These are phyloP conservation scores for Trichoderma asperelloides DNA, from an alignment of 495 filamentous ascomycete species.

Conservation along the genomic window DNA sequence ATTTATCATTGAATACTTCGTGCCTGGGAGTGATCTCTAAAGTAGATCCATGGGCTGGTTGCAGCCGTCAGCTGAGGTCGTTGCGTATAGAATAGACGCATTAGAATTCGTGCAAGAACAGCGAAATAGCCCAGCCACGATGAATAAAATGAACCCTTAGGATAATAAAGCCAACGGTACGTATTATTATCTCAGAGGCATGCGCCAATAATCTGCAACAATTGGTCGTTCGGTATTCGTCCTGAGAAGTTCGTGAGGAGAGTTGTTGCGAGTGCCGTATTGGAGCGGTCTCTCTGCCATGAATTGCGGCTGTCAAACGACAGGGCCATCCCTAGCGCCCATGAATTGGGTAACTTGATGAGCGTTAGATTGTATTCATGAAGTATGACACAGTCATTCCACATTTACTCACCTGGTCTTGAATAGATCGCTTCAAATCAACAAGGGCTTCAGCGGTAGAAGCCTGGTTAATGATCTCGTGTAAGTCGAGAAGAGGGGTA, in stretches of 20 bases:
- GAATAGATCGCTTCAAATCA: conserved; percentile 3
- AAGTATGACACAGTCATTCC: neutral
- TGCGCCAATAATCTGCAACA: neutral
- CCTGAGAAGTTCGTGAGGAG: conserved; percentile 8
- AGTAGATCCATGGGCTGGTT: too few relatives aligned
- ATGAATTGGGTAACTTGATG: conserved; percentile 4
- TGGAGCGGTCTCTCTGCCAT: conserved; percentile 6
- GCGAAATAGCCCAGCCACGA: neutral
- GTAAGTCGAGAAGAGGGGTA: neutral
- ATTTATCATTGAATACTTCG: too few relatives aligned
- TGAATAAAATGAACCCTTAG: neutral
- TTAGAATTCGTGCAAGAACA: neutral
- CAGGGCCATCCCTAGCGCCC: conserved; percentile 7
- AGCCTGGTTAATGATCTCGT: neutral
- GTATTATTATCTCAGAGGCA: neutral
- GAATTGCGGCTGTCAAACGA: neutral
- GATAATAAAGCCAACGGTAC: neutral
- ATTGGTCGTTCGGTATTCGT: conserved; percentile 4
- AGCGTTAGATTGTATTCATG: neutral
- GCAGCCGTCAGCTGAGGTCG: too few relatives aligned
- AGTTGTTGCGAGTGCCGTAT: conserved; percentile 9
- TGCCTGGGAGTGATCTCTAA: too few relatives aligned
- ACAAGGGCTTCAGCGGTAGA: neutral
- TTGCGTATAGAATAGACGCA: too few relatives aligned
- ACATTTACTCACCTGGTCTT: conserved; percentile 1